These are phyloP conservation scores for Nephelium lappaceum DNA, from an alignment of 345 rosid species.

Conservation along the genomic window DNA sequence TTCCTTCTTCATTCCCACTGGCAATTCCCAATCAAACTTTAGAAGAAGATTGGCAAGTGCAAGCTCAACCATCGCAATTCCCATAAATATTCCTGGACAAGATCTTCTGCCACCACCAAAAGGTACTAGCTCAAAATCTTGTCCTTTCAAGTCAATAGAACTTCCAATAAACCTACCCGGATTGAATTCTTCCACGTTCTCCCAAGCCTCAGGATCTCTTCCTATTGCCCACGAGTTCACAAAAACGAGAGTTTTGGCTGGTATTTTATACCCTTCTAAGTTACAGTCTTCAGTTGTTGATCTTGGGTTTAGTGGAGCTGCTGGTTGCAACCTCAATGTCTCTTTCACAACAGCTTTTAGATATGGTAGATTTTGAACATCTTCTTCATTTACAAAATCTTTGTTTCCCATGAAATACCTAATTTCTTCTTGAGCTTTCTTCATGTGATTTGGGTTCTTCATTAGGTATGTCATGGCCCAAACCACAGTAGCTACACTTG, in stretches of 20 bases:
- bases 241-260: background rate
- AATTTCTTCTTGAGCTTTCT: conserved; percentile 37
- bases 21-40: conserved; percentile 27
- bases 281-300: background rate
- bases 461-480: conserved; percentile 44
- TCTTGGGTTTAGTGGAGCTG: conserved; percentile 20
- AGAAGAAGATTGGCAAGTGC: conserved; percentile 34
- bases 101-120: background rate
- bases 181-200: background rate
- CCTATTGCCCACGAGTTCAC: conserved; percentile 39
- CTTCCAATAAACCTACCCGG: conserved; percentile 5
- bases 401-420: conserved; percentile 20
- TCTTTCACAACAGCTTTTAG: conserved; percentile 37
- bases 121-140: background rate
- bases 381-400: conserved; percentile 37
- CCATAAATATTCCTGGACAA: background rate
- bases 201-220: conserved; percentile 9
- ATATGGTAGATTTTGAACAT: conserved; percentile 28
- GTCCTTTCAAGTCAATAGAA: background rate
- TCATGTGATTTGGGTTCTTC: conserved; percentile 36
- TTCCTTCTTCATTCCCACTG: background rate
- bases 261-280: background rate
- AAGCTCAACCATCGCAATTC: conserved; percentile 19
- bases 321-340: conserved; percentile 23
- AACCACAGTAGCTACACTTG: conserved; percentile 26